Base-by-base conservation (phyloP, 768 basidiomycete species). In the Lepiota brunneoincarnata region DNA sequence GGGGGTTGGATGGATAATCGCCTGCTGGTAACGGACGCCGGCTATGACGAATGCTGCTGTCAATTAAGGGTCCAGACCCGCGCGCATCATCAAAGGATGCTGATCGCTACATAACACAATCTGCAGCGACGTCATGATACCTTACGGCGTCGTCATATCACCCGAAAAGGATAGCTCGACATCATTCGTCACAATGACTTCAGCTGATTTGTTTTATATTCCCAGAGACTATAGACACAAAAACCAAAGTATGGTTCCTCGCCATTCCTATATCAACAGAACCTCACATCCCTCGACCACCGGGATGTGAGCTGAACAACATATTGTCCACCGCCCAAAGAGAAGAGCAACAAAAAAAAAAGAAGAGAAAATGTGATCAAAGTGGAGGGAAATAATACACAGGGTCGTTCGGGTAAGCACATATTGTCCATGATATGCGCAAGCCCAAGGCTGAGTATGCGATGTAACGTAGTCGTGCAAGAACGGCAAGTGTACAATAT, bases 251-350 rank as follows among this genome's bases (percentile, higher is more conserved):
- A 45, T 28, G 43, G 34, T 44, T 26, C 14, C 28, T 21, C 23
- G 35, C 34, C 42, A 52, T 44, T 23, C 42, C 37, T 54, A 54
- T 38, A 46, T 40, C 51, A 47, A 38, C 43, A 24, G 34, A 24
- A 26, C 18, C 43, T 35, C 26, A 44, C 39, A 57, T 53, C 39
- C 51, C 23, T 37, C 45, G 23, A 43, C 28, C 49, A 35, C 34
- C 20, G 28, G 26, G 28, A 47, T 41, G 38, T 20, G 26, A 47
- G 39, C 23, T 17, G 45, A 47, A 35, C 21, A 55, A 28, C 40
- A 52, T 24, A 56, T 31, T 52, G 41, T 65, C 63, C 60, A 57
- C 58, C 53, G 58, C 61, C 61, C 60, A 36, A 56, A 43, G 39
- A 47, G 57, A 60, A 58, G 48, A 49, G 23, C 51, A 40, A 51